Base-by-base conservation (phyloP, 139 green algal species). In the Micractinium sp. region DNA sequence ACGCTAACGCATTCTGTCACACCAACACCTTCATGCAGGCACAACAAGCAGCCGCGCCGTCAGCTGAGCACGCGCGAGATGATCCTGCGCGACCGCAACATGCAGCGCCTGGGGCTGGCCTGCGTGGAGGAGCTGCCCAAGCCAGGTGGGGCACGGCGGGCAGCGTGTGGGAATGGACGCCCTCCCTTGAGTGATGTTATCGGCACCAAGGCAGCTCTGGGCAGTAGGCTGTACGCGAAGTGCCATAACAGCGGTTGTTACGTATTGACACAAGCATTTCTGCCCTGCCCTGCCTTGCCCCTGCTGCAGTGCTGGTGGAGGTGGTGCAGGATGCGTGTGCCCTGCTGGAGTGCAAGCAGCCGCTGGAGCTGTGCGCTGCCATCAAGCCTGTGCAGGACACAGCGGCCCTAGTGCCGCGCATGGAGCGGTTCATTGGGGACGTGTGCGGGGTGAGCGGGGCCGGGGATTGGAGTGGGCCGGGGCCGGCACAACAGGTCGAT, bases 321-420 rank as follows among this genome's bases (percentile, higher is more conserved):
- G 47, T 82, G 41, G 63, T 94, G 85, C 92, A 97, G 94, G 95
- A 97, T 85, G 91, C 92, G 0, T 97, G 95, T 92, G 90, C 97
- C 0, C 90, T 94, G 85, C 85, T 91, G 77, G 85, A 91, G 77
- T 91, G 88, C 85, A 25, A 27, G 9, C 60, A 89, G 38, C 81
- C 88, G 4, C 87, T 98, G 86, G 94, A 97, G 80, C 85, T 97
- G 53, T 61, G 69, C 23, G 94, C 96, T 38, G 91, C 94, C 53
- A 96, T 87, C 38, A 61, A 31, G 29, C 80, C 82, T 0, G 39
- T 91, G 41, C 88, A 88, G 82, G 81, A 87, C 14, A 53, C 66
- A 9, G 84, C 85, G 7, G 81, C 88, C 0, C 77, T 78, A 7
- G 88, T 88, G 67, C 88, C 77, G 9, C 66, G 81, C 61, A 85